These are phyloP conservation scores for Whalleya microplaca DNA, from an alignment of 2,329 filamentous ascomycete genomes.

Conservation along the genomic window DNA sequence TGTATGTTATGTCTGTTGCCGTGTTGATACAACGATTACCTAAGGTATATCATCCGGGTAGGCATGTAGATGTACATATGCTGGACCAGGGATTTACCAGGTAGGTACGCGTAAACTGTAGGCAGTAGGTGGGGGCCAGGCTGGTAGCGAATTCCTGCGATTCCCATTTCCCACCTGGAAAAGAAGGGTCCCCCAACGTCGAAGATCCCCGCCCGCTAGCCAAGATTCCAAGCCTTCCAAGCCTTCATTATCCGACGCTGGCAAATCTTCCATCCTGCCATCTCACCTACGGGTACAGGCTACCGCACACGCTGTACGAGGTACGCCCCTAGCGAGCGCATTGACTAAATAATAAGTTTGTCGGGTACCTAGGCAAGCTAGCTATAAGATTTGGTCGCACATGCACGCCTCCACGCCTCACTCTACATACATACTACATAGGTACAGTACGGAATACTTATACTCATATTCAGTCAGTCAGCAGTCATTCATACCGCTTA, in stretches of 20 bases:
- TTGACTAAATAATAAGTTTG: neutral
- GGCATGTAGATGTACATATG: no score
- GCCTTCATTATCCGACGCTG: conserved; percentile 28
- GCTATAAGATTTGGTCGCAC: neutral
- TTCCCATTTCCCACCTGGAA: neutral
- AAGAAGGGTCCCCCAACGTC: conserved; percentile 1
- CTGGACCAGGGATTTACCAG: no score
- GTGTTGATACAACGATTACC: no score
- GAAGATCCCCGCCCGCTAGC: conserved; percentile 19
- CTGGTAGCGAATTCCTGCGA: neutral
- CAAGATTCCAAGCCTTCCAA: conserved; percentile 27
- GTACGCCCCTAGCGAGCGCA: neutral
- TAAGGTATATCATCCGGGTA: no score
- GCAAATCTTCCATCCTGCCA: conserved; percentile 8
- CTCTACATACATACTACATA: no score
- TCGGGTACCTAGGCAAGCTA: neutral
- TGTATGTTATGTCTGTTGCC: no score
- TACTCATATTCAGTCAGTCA: no score
- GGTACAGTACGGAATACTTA: no score
- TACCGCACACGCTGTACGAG: neutral
- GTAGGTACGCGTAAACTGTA: no score
- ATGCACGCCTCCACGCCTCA: no score
- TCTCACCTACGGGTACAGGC: no score
- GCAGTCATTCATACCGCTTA: conserved; percentile 24
- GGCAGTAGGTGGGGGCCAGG: no score